Conservation (phyloP, 225 moss, liverwort and hornwort species). For the Antitrichia curtipendula region DNA sequence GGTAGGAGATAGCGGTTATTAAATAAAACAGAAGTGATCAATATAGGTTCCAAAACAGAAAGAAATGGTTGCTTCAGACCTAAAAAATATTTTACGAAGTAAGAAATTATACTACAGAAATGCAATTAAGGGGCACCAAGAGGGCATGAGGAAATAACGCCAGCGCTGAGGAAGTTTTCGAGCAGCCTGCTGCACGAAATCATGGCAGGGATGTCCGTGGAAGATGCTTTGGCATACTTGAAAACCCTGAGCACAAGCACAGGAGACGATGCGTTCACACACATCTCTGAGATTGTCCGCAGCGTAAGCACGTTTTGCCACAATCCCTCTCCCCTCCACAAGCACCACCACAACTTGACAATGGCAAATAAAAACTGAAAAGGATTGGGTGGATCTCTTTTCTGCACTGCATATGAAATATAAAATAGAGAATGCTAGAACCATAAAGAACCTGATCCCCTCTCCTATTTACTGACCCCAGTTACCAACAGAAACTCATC, state of each 20-base stretch:
- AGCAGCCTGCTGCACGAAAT: background rate
- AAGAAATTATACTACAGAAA: background rate
- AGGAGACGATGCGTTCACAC: conserved; percentile 67
- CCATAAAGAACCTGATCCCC: background rate
- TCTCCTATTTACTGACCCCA: background rate
- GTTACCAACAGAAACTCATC: background rate
- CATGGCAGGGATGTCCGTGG: conserved; percentile 47
- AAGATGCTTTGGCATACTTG: conserved; percentile 70
- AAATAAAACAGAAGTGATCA: background rate
- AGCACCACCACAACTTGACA: background rate
- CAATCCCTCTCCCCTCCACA: background rate
- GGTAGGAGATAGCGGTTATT: background rate
- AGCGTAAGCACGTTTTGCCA: conserved; percentile 26
- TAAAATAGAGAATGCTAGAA: background rate
- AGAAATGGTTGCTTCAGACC: background rate
- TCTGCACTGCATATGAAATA: background rate
- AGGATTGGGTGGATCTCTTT: background rate
- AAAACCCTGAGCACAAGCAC: conserved; percentile 64
- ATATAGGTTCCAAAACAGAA: background rate
- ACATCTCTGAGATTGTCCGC: conserved; percentile 76
- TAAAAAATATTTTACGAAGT: background rate
- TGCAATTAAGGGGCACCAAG: background rate
- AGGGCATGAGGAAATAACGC: background rate
- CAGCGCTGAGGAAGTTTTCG: background rate
- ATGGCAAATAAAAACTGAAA: background rate